Conservation (phyloP, 176 grass and related monocot genomes). For the Hordeum vulgare region MorexV3_pseudomolecules_assembly NC_058521.1:531084348-531084847, state of each 20-base stretch:
- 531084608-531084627: neutral
- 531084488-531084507: neutral
- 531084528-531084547: too few relatives aligned
- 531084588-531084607: neutral
- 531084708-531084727: too few relatives aligned
- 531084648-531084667: too few relatives aligned
- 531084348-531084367: constrained; percentile 46
- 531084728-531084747: neutral
- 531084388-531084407: constrained; percentile 81
- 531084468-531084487: neutral
- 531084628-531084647: neutral
- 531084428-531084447: neutral
- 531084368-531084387: constrained; percentile 38
- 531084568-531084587: too few relatives aligned
- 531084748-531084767: neutral
- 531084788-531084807: neutral
- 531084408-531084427: neutral
- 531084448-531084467: neutral
- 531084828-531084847: neutral
- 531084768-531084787: constrained; percentile 5
- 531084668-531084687: too few relatives aligned
- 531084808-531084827: neutral
- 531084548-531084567: too few relatives aligned
- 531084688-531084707: too few relatives aligned
- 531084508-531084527: neutral